Conservation (phyloP, 2,329 filamentous ascomycete species). For the Fusarium veterinarium region DNA sequence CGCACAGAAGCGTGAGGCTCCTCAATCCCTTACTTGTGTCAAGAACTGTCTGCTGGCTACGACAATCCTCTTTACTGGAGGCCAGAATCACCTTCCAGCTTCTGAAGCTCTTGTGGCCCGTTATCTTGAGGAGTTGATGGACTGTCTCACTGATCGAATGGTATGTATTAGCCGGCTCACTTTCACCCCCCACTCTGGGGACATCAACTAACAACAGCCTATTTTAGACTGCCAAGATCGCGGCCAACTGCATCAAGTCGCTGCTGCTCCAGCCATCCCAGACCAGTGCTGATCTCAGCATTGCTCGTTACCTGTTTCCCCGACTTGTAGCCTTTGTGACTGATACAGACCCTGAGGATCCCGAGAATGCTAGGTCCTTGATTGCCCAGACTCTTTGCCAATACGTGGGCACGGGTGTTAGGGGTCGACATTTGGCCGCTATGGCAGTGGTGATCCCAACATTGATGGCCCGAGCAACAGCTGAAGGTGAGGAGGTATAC, state of each 20-base stretch:
- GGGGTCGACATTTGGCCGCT: constrained; percentile 65
- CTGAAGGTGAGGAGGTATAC: constrained; percentile 70
- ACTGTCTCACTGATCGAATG: constrained; percentile 84
- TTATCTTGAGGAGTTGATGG: constrained; percentile 83
- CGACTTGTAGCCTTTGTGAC: constrained; percentile 81
- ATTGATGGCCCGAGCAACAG: constrained; percentile 77
- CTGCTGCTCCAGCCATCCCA: constrained; percentile 76
- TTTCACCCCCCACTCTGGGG: background rate
- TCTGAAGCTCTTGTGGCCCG: constrained; percentile 79
- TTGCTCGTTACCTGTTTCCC: constrained; percentile 80
- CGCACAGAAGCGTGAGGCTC: constrained; percentile 78
- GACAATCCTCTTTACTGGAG: constrained; percentile 88
- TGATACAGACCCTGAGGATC: constrained; percentile 77
- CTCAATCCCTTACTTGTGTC: constrained; percentile 85
- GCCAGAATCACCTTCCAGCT: constrained; percentile 77
- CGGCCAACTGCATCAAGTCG: constrained; percentile 88
- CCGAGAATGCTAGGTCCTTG: constrained; percentile 77
- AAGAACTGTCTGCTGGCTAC: constrained; percentile 92
- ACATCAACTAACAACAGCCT: constrained; percentile 27
- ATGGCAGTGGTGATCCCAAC: constrained; percentile 83
- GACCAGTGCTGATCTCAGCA: constrained; percentile 75
- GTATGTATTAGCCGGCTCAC: constrained; percentile 59
- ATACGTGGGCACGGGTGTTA: constrained; percentile 67
- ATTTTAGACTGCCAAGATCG: constrained; percentile 81
- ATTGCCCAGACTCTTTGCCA: constrained; percentile 80